Evolutionary conservation across 2,329 filamentous ascomycete species (phyloP), one percentile per base, ranked within the genome.

Genomic region (Calonectria crousiana): DNA sequence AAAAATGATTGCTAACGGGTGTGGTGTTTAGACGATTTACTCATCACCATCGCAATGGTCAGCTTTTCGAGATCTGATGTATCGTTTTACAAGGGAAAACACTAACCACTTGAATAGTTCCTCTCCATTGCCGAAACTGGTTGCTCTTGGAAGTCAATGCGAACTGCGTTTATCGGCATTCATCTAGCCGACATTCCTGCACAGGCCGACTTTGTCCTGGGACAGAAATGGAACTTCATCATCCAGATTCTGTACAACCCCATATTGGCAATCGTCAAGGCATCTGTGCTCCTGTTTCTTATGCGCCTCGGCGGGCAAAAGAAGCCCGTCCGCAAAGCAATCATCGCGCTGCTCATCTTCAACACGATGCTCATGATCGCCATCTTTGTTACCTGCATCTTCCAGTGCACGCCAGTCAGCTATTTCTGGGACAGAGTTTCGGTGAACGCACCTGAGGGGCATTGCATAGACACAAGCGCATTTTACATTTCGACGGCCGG

Each of bases 211-310:
- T 44, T 79, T n/a, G 72, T 81, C 8, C 74, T 75, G 2, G 80
- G 75, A 18, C 75, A 80, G 69, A 76, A 80, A 71, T 85, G 82
- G 82, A 84, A 83, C 76, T 87, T 84, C 52, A 76, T 84, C 23
- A 83, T 84, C 44, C 84, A 87, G 53, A 78, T 87, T 11, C 78
- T 86, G 1, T 88, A 88, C 81, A 88, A 87, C 66, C 86, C 87
- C 0, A 85, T 88, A 47, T 79, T 88, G 8, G 85, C 85, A 49
- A 80, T 88, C 13, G 85, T 87, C 69, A 88, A 88, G 76, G 82
- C 84, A 6, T 88, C 87, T 5, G 82, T 87, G 20, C 82, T 88
- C 4, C 70, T 88, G 8, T 88, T 88, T 73, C 82, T 88, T 16
- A 78, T 86, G 49, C 84, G 86, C 1, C 82, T 88, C 1, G 83